Evolutionary conservation across 2,329 filamentous ascomycete species (phyloP).

Genomic region (Trichoderma polysporum): DNA sequence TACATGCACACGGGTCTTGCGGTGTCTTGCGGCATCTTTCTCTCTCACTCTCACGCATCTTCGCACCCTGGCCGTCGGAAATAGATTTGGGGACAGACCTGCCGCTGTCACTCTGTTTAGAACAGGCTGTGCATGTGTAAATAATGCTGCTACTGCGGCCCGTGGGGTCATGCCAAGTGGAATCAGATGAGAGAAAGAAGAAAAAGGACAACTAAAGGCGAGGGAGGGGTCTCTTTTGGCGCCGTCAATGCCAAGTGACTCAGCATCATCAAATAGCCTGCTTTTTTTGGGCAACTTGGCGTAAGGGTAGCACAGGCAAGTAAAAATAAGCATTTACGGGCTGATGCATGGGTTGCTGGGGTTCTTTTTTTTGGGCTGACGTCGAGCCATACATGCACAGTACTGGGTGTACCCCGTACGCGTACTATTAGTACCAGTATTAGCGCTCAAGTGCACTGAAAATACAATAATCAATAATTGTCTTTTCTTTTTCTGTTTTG

Average conservation of each 20-base stretch:
- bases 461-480: not conserved
- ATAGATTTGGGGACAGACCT: no score
- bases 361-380: not conserved
- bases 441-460: not conserved
- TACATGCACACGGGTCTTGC: not conserved
- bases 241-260: not conserved
- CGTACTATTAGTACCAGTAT: not conserved
- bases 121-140: no score
- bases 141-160: no score
- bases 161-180: no score
- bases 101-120: no score
- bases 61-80: no score
- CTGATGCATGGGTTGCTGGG: conserved; percentile 9
- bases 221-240: not conserved
- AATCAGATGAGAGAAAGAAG: not conserved
- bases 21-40: not conserved
- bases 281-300: not conserved
- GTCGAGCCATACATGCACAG: no score
- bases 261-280: not conserved
- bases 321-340: conserved; percentile 12
- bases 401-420: not conserved
- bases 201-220: not conserved
- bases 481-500: not conserved
- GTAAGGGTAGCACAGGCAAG: not conserved
- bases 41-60: no score